These are phyloP conservation scores for Schwanniomyces pseudopolymorphus DNA, from an alignment of 805 yeast species.

Conservation along the genomic window DNA sequence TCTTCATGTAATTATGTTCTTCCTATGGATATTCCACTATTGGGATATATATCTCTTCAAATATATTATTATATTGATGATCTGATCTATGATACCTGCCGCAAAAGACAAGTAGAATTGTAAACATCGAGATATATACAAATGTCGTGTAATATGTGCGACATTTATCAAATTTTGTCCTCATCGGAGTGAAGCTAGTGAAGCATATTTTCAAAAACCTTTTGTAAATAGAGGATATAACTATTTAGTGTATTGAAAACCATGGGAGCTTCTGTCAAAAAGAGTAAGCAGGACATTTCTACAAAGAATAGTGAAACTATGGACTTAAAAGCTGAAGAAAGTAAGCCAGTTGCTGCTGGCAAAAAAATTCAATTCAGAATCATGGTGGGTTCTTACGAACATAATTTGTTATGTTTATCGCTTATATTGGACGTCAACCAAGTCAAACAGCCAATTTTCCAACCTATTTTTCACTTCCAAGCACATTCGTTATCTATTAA, in stretches of 20 bases:
- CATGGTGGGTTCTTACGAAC: slow-evolving; percentile 94
- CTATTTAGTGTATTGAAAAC: not conserved
- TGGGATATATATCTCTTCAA: not conserved
- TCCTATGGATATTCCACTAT: not conserved
- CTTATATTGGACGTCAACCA: slow-evolving; percentile 49
- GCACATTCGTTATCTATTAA: slow-evolving; percentile 90
- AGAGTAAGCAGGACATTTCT: not conserved
- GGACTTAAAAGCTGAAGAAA: slow-evolving; percentile 6
- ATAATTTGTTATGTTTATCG: slow-evolving; percentile 82
- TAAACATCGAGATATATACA: not conserved
- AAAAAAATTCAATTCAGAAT: slow-evolving; percentile 60
- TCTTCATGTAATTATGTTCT: not conserved
- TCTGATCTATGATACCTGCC: not conserved
- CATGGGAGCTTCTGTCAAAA: not conserved
- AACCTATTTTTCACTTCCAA: slow-evolving; percentile 93
- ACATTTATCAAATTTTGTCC: not conserved
- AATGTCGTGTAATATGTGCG: not conserved
- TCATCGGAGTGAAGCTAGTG: not conserved
- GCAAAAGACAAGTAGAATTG: not conserved
- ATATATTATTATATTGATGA: not conserved
- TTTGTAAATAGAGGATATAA: not conserved
- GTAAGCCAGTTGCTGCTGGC: not conserved
- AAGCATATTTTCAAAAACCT: not conserved
- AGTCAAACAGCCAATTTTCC: slow-evolving; percentile 63
- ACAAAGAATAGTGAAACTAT: slow-evolving; percentile 1